Evolutionary conservation across 768 basidiomycete genomes (phyloP), one percentile per base, ranked within the genome.

Genomic region (Suillus ampliporus): DNA sequence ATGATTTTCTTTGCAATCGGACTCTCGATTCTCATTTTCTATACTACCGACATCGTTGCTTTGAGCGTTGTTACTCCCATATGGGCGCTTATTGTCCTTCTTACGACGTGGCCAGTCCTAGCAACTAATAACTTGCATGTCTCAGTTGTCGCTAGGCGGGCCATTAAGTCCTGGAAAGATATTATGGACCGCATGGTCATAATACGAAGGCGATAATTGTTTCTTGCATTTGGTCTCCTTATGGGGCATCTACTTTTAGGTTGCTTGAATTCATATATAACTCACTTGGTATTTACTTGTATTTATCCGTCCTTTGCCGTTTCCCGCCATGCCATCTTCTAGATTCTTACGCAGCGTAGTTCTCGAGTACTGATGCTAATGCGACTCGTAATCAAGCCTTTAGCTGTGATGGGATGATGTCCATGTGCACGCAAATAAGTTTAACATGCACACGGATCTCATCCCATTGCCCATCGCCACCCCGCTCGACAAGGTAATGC

Each of bases 1-100:
- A 64, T 64, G 63, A 46, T 64, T 53, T 62, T 62, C 40, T 64
- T 64, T 34, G 53, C 61, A 9, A 38, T 62, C 21, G 63, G n/a
- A 23, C 61, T 64, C 48, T 54, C 61, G 8, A 56, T 64, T 28
- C 51, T 61, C 21, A 60, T 53, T 21, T 64, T 64, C 15, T 43
- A 43, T 5, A 41, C 62, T 28, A n/a, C 38, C 19, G 28, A 43
- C n/a, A 17, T 52, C 21, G 14, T 60, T 34, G 62, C 44, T 26
- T 44, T 64, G 8, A 38, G 28, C 11, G 35, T 60, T 15, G 40
- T 64, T 37, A 23, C 50, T 31, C 50, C 60, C 11, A 38, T 64
- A 48, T 64, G 62, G 62, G 50, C 43, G 14, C 15, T 60, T 44
- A 28, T 61, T 26, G 23, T 56, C 11, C 14, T 56, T 23, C 23